Percentiles rank a stretch among this genome's conserved stretches.
Evolutionary conservation across 2,329 filamentous ascomycete genomes (phyloP).

Genomic region (Parastagonospora avenae): DNA sequence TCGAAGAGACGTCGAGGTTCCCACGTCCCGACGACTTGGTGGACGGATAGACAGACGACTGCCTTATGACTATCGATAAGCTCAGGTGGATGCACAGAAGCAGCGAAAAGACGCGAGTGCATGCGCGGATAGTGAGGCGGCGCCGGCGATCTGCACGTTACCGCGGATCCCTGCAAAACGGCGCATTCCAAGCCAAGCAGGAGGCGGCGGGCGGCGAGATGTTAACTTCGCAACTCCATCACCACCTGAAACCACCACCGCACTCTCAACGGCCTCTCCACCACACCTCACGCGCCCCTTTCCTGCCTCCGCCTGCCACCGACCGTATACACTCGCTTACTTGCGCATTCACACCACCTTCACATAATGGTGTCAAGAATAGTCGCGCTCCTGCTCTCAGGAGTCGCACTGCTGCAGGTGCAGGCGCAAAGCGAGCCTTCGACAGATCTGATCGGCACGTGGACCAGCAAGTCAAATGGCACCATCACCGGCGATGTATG

Average conservation of each 20-base stretch:
- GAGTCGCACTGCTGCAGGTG: constrained; percentile 43
- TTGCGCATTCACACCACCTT: background rate
- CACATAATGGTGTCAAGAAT: constrained; percentile 31
- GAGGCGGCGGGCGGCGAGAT: constrained; percentile 9
- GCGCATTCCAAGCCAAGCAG: constrained; percentile 18
- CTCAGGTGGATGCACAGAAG: background rate
- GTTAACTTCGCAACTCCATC: constrained; percentile 12
- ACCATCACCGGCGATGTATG: constrained; percentile 71
- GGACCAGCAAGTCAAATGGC: constrained; percentile 72
- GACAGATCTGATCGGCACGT: constrained; percentile 67
- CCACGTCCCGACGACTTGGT: too few species aligned
- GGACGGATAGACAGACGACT: too few species aligned
- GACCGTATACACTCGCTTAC: constrained; percentile 14
- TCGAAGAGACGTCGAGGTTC: too few species aligned
- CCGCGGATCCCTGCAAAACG: constrained; percentile 26
- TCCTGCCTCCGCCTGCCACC: constrained; percentile 5
- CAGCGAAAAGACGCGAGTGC: constrained; percentile 10
- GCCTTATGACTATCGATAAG: constrained; percentile 10
- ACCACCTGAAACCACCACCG: constrained; percentile 9
- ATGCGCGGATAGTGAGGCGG: constrained; percentile 21
- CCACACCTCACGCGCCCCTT: constrained; percentile 16
- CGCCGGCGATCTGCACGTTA: constrained; percentile 37
- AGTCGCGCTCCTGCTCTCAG: constrained; percentile 39
- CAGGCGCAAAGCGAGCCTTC: constrained; percentile 37
- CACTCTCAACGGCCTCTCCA: constrained; percentile 1